Conservation (phyloP, 805 yeast species). For the Kluyveromyces aestuarii region DNA sequence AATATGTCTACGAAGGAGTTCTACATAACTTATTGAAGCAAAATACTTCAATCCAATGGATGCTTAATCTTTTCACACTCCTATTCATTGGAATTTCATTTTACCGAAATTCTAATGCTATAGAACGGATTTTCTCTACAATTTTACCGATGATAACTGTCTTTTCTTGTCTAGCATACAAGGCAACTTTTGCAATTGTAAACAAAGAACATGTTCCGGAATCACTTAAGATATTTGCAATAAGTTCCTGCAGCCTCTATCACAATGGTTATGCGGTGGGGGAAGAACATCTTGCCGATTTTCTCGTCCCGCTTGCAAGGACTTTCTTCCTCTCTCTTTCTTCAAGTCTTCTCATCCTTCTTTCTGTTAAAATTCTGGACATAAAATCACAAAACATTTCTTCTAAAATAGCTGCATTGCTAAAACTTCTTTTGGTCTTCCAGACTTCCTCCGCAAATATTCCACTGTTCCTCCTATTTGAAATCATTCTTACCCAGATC, state of each 20-base stretch:
- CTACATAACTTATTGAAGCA: constrained; percentile 36
- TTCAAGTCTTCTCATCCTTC: constrained; percentile 16
- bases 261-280: constrained; percentile 7
- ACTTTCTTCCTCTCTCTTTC: constrained; percentile 28
- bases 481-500: constrained; percentile 7
- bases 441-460: constrained; percentile 42
- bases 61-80: constrained; percentile 34
- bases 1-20: constrained; percentile 45
- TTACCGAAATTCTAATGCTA: constrained; percentile 15
- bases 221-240: constrained; percentile 19
- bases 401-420: constrained; percentile 13
- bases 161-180: constrained; percentile 39
- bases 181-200: constrained; percentile 41
- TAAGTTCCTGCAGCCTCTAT: constrained; percentile 6
- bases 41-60: constrained; percentile 37
- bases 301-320: constrained; percentile 29
- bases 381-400: constrained; percentile 1
- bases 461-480: constrained; percentile 39
- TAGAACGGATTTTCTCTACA: constrained; percentile 39
- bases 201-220: constrained; percentile 48
- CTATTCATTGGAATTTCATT: constrained; percentile 16
- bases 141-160: constrained; percentile 31
- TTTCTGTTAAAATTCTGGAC: constrained; percentile 19
- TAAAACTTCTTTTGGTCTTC: constrained; percentile 37
- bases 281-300: constrained; percentile 23